Percentiles rank a stretch among this genome's conserved stretches.
These are phyloP conservation scores for Russula brevipes DNA, from an alignment of 768 basidiomycete genomes.

Conservation along the genomic window DNA sequence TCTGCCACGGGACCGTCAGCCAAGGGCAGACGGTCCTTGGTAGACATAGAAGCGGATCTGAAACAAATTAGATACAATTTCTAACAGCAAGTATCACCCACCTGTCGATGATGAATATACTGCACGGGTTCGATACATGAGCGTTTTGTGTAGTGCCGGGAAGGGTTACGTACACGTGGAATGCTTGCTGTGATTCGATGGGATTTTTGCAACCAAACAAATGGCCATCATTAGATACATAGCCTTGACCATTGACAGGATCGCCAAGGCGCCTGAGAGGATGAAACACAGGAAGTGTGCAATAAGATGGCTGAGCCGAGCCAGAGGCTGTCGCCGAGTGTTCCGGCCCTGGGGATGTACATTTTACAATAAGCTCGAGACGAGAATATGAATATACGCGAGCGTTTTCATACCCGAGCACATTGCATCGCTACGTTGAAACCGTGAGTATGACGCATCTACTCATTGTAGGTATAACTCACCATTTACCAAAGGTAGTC, in stretches of 20 bases:
- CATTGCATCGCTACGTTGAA: conserved; percentile 42
- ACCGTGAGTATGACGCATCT: not conserved
- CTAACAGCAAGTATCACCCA: conserved; percentile 14
- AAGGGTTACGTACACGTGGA: conserved; percentile 48
- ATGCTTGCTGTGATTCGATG: conserved; percentile 45
- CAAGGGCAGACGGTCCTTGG: conserved; percentile 41
- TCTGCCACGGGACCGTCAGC: conserved; percentile 37
- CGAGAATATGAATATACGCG: not conserved
- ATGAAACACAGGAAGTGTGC: conserved; percentile 51
- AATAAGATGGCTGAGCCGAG: conserved; percentile 47
- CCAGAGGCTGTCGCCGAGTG: conserved; percentile 34
- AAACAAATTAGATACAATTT: not conserved
- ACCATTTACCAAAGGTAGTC: conserved; percentile 50
- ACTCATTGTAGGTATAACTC: conserved; percentile 16
- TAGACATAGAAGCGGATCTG: conserved; percentile 51
- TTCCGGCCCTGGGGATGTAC: conserved; percentile 40
- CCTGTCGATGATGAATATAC: conserved; percentile 52
- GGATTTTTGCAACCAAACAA: conserved; percentile 51
- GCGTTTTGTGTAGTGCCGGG: not conserved
- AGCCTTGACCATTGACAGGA: conserved; percentile 35
- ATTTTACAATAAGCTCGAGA: not conserved
- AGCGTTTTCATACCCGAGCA: conserved; percentile 39
- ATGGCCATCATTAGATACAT: conserved; percentile 55
- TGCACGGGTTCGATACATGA: conserved; percentile 22
- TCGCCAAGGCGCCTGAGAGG: conserved; percentile 31